Evolutionary conservation across 345 rosid species (phyloP).

Genomic region (Citrus inodora): DNA sequence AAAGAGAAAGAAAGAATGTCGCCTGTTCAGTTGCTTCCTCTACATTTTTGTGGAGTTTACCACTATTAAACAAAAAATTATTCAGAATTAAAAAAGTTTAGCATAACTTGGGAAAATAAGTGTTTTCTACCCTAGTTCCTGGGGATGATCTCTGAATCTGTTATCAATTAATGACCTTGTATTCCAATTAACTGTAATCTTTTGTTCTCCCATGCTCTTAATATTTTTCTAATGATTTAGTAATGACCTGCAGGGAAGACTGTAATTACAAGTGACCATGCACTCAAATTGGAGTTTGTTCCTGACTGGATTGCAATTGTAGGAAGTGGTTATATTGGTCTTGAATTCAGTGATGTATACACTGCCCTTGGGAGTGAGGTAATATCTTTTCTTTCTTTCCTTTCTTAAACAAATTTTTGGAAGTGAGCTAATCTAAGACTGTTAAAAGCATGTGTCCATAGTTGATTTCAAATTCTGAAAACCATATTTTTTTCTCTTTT

Average conservation of each 20-base stretch:
- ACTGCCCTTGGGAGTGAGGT: constrained; percentile 99
- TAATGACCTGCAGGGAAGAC: constrained; percentile 75
- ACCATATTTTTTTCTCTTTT: not conserved
- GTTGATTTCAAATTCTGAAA: not conserved
- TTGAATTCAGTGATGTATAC: constrained; percentile 98
- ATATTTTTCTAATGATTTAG: constrained; percentile 4
- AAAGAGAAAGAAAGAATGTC: not conserved
- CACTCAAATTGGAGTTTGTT: constrained; percentile 87
- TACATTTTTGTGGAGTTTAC: not conserved
- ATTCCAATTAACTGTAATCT: not conserved
- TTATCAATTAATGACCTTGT: not conserved
- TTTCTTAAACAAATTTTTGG: not conserved
- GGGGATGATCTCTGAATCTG: not conserved
- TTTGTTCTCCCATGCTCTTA: constrained; percentile 8
- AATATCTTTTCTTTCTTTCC: constrained; percentile 4
- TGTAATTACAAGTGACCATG: constrained; percentile 99
- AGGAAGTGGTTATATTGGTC: constrained; percentile 99
- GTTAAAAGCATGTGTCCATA: not conserved
- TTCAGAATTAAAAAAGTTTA: not conserved
- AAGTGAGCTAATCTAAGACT: not conserved
- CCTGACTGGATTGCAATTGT: constrained; percentile 99
- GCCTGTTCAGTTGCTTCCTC: not conserved
- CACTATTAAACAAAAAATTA: not conserved
- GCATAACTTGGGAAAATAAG: not conserved
- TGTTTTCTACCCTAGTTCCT: not conserved